A percentile compares a stretch with the other conserved stretches of the same genome.
These are phyloP conservation scores for Picea abies DNA, from an alignment of 83 land plant genomes.

Conservation along the genomic window DNA sequence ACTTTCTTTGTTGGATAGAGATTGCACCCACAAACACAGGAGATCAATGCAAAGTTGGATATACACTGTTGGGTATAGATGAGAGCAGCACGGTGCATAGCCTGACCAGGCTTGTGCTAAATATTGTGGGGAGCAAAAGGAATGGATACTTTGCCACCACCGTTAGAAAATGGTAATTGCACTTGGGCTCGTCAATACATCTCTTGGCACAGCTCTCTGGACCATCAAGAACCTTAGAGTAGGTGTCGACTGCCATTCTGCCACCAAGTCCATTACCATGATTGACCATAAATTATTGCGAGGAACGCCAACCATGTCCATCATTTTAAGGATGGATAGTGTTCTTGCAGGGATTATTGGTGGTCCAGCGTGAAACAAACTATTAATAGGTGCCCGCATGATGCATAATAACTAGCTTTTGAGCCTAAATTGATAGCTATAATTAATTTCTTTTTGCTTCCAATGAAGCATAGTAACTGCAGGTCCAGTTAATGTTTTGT, in stretches of 20 bases:
- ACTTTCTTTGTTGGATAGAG: background rate
- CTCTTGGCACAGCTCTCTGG: background rate
- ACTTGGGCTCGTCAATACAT: background rate
- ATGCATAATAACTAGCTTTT: background rate
- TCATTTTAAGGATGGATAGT: background rate
- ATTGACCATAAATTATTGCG: conserved; percentile 1
- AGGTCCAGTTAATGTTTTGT: background rate
- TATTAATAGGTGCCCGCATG: background rate
- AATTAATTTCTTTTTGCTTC: background rate
- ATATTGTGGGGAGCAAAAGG: background rate
- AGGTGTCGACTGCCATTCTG: background rate
- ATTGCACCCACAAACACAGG: background rate
- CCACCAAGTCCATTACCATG: background rate
- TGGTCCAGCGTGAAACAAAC: background rate
- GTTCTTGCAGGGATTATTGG: background rate
- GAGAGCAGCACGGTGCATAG: background rate
- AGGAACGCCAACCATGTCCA: background rate
- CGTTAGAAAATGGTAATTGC: background rate
- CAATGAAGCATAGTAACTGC: background rate
- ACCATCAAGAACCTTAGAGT: background rate
- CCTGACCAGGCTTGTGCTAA: background rate
- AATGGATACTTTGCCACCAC: background rate
- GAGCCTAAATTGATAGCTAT: background rate
- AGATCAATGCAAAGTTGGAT: background rate
- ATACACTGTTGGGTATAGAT: background rate